Conservation (phyloP, 495 filamentous ascomycete genomes). For the Hypoxylon perforatum region DNA sequence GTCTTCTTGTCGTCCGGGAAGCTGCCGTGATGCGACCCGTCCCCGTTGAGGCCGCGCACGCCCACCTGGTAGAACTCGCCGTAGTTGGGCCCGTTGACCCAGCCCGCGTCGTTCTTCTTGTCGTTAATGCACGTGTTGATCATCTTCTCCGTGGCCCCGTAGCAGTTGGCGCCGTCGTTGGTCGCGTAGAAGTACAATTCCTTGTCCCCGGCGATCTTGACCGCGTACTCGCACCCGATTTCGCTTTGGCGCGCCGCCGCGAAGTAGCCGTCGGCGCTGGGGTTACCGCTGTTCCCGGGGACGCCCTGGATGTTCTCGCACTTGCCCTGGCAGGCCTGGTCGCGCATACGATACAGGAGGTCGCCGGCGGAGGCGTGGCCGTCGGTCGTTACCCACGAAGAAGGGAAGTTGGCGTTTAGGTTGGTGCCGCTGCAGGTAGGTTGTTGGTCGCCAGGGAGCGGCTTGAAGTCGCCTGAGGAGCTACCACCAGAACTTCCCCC, state of each 20-base stretch:
- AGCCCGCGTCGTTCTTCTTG: slow-evolving; percentile 5
- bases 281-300: slow-evolving; percentile 6
- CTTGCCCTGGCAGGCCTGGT: slow-evolving; percentile 12
- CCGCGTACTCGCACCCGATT: slow-evolving; percentile 8
- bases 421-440: slow-evolving; percentile 9
- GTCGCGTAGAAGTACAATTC: slow-evolving; percentile 12
- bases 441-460: slow-evolving; percentile 3
- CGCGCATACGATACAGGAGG: slow-evolving; percentile 6
- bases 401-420: slow-evolving; percentile 12
- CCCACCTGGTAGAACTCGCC: slow-evolving; percentile 14
- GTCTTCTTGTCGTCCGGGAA: slow-evolving; percentile 5
- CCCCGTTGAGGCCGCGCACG: slow-evolving; percentile 2
- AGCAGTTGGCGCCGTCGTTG: slow-evolving; percentile 5
- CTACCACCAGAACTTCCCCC: background rate
- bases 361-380: background rate
- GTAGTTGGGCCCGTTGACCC: slow-evolving; percentile 10
- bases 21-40: background rate
- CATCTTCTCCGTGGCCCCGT: slow-evolving; percentile 1
- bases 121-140: slow-evolving; percentile 11
- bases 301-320: slow-evolving; percentile 13
- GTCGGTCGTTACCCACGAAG: slow-evolving; percentile 4
- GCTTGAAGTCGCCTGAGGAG: background rate
- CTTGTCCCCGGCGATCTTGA: slow-evolving; percentile 12
- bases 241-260: slow-evolving; percentile 5
- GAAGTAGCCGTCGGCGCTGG: slow-evolving; percentile 1